These are phyloP conservation scores for Castanopsis chinensis DNA, from an alignment of 306 rosid species.

Conservation along the genomic window DNA sequence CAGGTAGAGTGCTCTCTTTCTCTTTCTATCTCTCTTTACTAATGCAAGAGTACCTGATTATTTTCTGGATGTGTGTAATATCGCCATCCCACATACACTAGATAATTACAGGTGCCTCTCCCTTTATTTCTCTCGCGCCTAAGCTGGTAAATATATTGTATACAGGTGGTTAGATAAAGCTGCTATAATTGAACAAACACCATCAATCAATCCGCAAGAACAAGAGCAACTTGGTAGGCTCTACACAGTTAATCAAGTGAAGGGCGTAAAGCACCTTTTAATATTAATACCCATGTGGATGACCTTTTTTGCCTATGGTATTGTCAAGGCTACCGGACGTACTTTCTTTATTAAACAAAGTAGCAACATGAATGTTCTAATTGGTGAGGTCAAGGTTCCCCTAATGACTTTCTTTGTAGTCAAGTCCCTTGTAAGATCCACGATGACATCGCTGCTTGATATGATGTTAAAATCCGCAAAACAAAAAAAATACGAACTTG, in stretches of 20 bases:
- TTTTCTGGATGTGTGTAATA: too few relatives aligned
- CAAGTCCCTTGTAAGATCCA: background rate
- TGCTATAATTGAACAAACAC: background rate
- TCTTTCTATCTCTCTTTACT: too few relatives aligned
- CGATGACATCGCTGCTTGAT: too few relatives aligned
- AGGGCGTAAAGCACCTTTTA: background rate
- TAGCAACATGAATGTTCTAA: background rate
- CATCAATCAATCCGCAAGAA: background rate
- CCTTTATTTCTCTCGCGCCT: too few relatives aligned
- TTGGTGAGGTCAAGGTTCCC: background rate
- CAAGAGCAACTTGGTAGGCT: background rate
- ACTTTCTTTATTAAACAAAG: conserved; percentile 14
- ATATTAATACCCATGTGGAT: background rate
- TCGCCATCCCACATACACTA: too few relatives aligned
- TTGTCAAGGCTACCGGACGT: background rate
- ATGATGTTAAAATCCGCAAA: too few relatives aligned
- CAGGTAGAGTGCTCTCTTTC: too few relatives aligned
- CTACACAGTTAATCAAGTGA: conserved; percentile 3
- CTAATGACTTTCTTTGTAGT: background rate
- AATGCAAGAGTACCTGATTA: too few relatives aligned
- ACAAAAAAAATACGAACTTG: too few relatives aligned
- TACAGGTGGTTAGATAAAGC: conserved; percentile 1
- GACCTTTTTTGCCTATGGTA: background rate
- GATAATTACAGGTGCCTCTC: too few relatives aligned
- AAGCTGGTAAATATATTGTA: too few relatives aligned